Evolutionary conservation across 1,284 basidiomycete genomes (phyloP).

Genomic region (Tilletia caries): DNA sequence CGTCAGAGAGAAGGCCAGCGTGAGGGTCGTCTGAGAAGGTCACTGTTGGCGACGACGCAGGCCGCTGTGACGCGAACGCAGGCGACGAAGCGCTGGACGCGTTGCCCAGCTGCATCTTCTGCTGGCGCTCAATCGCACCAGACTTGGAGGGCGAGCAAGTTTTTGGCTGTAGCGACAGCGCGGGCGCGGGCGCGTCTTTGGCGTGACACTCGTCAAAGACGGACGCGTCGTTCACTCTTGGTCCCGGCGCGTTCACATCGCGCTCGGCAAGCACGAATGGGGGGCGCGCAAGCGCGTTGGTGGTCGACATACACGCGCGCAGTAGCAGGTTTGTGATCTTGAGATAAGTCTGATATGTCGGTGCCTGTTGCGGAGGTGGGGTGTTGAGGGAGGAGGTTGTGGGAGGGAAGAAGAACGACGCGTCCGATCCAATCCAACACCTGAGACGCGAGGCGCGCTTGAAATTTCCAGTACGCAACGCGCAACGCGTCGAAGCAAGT

Average conservation of each 20-base stretch:
- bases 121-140: not conserved
- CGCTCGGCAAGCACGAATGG: conserved; percentile 58
- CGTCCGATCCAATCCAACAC: conserved; percentile 9
- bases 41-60: not conserved
- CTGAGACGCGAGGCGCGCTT: conserved; percentile 11
- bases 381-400: no score
- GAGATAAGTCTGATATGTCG: not conserved
- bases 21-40: not conserved
- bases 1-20: not conserved
- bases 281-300: conserved; percentile 40
- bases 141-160: not conserved
- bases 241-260: not conserved
- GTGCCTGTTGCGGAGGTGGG: not conserved
- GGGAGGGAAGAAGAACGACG: not conserved
- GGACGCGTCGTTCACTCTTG: not conserved
- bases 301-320: not conserved
- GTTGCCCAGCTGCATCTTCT: not conserved
- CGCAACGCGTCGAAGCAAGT: no score
- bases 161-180: not conserved
- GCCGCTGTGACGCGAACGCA: not conserved
- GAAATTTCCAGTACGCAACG: no score
- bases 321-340: not conserved
- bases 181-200: not conserved
- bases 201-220: not conserved
- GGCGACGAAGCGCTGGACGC: no score